phyloP scores from a whole-genome alignment of 208 protist genomes.

The Trypanosoma cruzi region DNA sequence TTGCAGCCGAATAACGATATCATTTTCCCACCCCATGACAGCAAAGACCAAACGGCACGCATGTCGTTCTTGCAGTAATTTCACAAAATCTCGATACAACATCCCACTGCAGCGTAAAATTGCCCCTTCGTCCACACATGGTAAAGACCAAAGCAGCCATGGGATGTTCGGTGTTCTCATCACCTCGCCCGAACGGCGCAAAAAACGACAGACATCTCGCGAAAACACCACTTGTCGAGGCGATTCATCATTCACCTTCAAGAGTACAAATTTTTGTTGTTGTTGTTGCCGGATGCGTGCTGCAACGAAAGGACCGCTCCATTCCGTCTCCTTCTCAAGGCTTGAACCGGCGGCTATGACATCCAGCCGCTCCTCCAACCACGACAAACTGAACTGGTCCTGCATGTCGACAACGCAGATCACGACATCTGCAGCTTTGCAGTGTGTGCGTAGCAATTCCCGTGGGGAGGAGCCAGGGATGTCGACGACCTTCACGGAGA shows the following conservation, averaged over 20 bases:
- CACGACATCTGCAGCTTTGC: constrained; percentile 17
- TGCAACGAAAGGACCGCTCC: background rate
- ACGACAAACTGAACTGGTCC: constrained; percentile 16
- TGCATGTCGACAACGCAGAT: constrained; percentile 11
- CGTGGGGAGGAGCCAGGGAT: constrained; percentile 13
- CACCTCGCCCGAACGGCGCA: background rate
- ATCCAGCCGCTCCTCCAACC: constrained; percentile 23
- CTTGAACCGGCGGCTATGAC: background rate
- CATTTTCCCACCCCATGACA: constrained; percentile 10
- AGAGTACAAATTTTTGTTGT: constrained; percentile 17
- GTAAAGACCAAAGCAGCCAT: constrained; percentile 3
- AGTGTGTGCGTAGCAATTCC: constrained; percentile 23
- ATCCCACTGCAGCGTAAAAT: background rate
- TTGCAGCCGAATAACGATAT: constrained; percentile 1
- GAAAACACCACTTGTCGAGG: constrained; percentile 18
- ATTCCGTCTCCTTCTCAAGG: background rate
- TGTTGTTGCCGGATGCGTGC: background rate
- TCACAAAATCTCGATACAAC: constrained; percentile 1
- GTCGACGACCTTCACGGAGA: constrained; percentile 4
- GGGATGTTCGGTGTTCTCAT: background rate
- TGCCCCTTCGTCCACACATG: background rate
- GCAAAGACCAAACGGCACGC: constrained; percentile 1
- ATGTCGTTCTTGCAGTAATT: constrained; percentile 10
- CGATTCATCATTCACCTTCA: constrained; percentile 14
- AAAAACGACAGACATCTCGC: constrained; percentile 9